Conservation (phyloP, 1,284 basidiomycete species). For the Tilletia indica region DNA sequence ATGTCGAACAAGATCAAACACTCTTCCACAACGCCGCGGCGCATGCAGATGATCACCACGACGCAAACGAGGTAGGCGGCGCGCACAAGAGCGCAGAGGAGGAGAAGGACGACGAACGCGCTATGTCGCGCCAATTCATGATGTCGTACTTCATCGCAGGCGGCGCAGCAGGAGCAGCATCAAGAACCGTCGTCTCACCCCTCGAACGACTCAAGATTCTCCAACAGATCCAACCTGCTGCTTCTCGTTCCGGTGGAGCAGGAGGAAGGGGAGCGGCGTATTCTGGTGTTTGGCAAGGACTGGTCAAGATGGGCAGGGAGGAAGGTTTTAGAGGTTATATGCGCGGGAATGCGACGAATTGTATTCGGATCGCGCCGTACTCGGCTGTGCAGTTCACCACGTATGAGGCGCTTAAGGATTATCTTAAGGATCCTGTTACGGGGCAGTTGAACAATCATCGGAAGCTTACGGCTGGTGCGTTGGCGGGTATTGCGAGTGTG, state of each 20-base stretch:
- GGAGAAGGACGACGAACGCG: not conserved
- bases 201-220: slow-evolving; percentile 92
- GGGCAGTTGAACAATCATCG: slow-evolving; percentile 77
- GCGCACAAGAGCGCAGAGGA: slow-evolving; percentile 1
- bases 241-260: slow-evolving; percentile 10
- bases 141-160: slow-evolving; percentile 72
- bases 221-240: slow-evolving; percentile 62
- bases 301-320: slow-evolving; percentile 74
- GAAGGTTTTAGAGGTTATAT: slow-evolving; percentile 89
- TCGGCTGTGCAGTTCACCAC: slow-evolving; percentile 90
- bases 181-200: slow-evolving; percentile 85
- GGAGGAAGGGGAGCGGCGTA: slow-evolving; percentile 38
- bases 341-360: slow-evolving; percentile 83
- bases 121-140: slow-evolving; percentile 56
- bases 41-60: not conserved
- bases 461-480: slow-evolving; percentile 75
- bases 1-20: not conserved
- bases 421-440: slow-evolving; percentile 7
- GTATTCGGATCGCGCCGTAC: slow-evolving; percentile 74
- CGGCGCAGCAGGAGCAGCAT: slow-evolving; percentile 64
- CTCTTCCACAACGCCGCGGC: too few species aligned
- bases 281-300: slow-evolving; percentile 46
- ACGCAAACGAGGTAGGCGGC: too few species aligned
- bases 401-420: slow-evolving; percentile 74
- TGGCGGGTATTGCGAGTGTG: slow-evolving; percentile 87